A percentile compares a stretch with the other conserved stretches of the same genome.
These are phyloP conservation scores for Penicillium frequentans DNA, from an alignment of 2,329 filamentous ascomycete species.

Conservation along the genomic window DNA sequence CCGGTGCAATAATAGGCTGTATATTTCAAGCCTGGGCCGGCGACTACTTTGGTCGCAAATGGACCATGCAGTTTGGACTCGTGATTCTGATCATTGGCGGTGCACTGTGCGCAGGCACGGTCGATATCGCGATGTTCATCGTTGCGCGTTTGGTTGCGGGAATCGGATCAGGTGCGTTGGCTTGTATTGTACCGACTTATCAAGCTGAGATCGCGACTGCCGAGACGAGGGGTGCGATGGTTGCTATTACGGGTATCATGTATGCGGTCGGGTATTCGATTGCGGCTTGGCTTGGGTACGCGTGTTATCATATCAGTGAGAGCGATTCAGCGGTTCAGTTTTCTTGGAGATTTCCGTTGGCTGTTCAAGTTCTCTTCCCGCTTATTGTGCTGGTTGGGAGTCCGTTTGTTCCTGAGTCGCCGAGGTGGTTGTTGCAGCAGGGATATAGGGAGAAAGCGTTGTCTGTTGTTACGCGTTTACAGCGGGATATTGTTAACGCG, in stretches of 20 bases:
- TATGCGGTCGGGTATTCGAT: conserved; percentile 44
- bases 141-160: conserved; percentile 41
- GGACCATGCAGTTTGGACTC: conserved; percentile 21
- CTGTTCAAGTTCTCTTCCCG: conserved; percentile 44
- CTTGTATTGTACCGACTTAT: conserved; percentile 23
- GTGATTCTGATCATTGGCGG: conserved; percentile 41
- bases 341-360: conserved; percentile 49
- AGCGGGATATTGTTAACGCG: neutral
- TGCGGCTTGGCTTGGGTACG: conserved; percentile 44
- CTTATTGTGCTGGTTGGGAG: conserved; percentile 42
- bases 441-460: conserved; percentile 43
- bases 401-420: conserved; percentile 43
- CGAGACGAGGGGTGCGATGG: conserved; percentile 43
- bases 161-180: conserved; percentile 37
- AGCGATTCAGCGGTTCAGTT: conserved; percentile 28
- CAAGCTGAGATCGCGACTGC: conserved; percentile 43
- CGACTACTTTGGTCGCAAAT: conserved; percentile 39
- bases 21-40: conserved; percentile 41
- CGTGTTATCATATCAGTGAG: conserved; percentile 38
- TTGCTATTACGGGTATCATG: conserved; percentile 42
- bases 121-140: conserved; percentile 43
- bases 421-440: conserved; percentile 47
- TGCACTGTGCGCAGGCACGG: conserved; percentile 39
- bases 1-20: conserved; percentile 42
- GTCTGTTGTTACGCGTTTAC: conserved; percentile 37